Percentiles rank a stretch among this genome's conserved stretches.
phyloP scores from a whole-genome alignment of 2,329 filamentous ascomycete species.

The Colletotrichum zoysiae region DNA sequence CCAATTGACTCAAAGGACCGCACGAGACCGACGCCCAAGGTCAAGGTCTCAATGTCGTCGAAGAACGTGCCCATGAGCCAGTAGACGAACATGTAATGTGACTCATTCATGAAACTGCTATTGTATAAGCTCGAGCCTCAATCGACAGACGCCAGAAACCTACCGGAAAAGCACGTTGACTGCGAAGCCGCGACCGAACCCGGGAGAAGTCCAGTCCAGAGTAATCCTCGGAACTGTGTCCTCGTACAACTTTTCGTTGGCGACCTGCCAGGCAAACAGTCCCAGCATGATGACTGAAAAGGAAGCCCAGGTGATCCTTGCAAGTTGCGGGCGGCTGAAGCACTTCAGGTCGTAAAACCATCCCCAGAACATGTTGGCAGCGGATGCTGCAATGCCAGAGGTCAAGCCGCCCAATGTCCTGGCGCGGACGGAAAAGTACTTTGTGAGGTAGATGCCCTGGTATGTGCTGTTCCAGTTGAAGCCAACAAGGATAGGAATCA shows the following conservation, averaged over 20 bases:
- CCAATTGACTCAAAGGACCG: slow-evolving; percentile 63
- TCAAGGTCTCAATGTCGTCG: slow-evolving; percentile 63
- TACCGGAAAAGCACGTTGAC: slow-evolving; percentile 62
- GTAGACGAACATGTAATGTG: slow-evolving; percentile 65
- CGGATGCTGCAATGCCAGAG: slow-evolving; percentile 59
- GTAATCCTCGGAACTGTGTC: slow-evolving; percentile 53
- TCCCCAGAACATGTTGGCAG: slow-evolving; percentile 62
- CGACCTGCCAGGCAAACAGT: slow-evolving; percentile 61
- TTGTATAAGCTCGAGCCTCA: neutral
- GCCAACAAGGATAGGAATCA: slow-evolving; percentile 62
- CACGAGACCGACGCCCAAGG: slow-evolving; percentile 61
- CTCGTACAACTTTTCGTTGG: slow-evolving; percentile 61
- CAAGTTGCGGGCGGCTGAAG: slow-evolving; percentile 56
- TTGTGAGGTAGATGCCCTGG: slow-evolving; percentile 64
- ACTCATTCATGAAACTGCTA: slow-evolving; percentile 61
- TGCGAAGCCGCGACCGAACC: slow-evolving; percentile 61
- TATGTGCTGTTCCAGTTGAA: slow-evolving; percentile 66
- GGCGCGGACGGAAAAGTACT: slow-evolving; percentile 64
- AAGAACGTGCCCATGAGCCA: slow-evolving; percentile 65
- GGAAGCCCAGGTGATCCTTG: slow-evolving; percentile 57
- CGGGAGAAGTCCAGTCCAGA: slow-evolving; percentile 59
- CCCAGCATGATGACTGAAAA: slow-evolving; percentile 58
- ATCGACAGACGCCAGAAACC: slow-evolving; percentile 16
- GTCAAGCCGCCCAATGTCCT: slow-evolving; percentile 60
- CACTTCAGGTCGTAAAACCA: slow-evolving; percentile 61